Evolutionary conservation across 2,329 filamentous ascomycete genomes (phyloP).

Genomic region (Penicillium corylophilum): DNA sequence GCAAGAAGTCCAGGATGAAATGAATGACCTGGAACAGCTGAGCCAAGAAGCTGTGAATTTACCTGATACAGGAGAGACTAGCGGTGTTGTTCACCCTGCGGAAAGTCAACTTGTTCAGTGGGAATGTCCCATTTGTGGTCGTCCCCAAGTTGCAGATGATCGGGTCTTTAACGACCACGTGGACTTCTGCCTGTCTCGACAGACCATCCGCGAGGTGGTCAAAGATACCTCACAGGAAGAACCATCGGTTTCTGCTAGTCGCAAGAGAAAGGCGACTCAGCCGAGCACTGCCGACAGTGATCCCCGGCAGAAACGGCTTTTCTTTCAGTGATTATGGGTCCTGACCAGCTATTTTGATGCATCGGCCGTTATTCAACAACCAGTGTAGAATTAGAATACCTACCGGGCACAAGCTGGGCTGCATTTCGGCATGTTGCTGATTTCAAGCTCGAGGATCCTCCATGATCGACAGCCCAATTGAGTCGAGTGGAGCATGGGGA

Average conservation of each 20-base stretch:
- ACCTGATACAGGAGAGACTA: conserved; percentile 1
- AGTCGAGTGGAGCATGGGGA: conserved; percentile 23
- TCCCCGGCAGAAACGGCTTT: conserved; percentile 36
- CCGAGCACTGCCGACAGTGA: conserved; percentile 16
- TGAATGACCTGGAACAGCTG: conserved; percentile 61
- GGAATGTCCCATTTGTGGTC: conserved; percentile 85
- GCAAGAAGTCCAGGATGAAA: conserved; percentile 60
- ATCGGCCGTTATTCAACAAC: not conserved
- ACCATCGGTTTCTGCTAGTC: conserved; percentile 5
- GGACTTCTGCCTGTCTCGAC: conserved; percentile 81
- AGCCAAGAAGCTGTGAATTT: conserved; percentile 54
- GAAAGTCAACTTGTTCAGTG: conserved; percentile 56
- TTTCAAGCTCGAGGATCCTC: not conserved
- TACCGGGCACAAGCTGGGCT: not conserved
- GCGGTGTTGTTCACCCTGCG: not conserved
- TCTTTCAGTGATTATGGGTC: conserved; percentile 29
- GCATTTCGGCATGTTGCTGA: not conserved
- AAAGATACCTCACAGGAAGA: conserved; percentile 48
- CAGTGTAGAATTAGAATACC: not conserved
- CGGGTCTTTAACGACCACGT: conserved; percentile 85
- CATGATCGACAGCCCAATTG: conserved; percentile 17
- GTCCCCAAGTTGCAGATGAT: conserved; percentile 73
- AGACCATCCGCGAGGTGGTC: conserved; percentile 81
- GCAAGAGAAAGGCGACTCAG: conserved; percentile 37
- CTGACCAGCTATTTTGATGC: not conserved